Evolutionary conservation across 2,329 filamentous ascomycete genomes (phyloP).

Genomic region (Calonectria pauciramosa): DNA sequence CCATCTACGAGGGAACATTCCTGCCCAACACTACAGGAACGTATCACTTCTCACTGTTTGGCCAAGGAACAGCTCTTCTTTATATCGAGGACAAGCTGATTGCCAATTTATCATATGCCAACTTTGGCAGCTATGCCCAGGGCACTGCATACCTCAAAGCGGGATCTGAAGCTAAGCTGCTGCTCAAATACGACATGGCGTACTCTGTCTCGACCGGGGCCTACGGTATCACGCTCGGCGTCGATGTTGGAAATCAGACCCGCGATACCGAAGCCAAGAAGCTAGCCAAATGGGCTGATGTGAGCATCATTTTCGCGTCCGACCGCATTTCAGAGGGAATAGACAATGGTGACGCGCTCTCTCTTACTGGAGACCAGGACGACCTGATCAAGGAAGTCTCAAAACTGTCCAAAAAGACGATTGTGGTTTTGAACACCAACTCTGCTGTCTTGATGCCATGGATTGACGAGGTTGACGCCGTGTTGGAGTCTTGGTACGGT

Average conservation of each 20-base stretch:
- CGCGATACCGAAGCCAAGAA: background rate
- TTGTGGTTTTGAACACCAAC: background rate
- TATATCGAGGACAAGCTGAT: background rate
- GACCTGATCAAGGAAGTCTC: background rate
- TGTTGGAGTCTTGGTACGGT: background rate
- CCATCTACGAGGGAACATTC: background rate
- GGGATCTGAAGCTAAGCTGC: background rate
- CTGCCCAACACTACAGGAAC: background rate
- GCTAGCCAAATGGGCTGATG: background rate
- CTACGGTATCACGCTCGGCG: background rate
- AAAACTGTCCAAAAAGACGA: background rate
- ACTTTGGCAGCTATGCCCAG: conserved; percentile 3
- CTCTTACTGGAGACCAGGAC: background rate
- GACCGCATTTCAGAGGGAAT: background rate
- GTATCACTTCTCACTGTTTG: background rate
- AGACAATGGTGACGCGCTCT: background rate
- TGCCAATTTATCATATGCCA: background rate
- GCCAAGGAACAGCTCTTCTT: background rate
- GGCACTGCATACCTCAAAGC: background rate
- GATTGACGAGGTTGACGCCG: background rate
- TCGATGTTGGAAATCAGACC: background rate
- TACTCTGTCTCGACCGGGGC: background rate
- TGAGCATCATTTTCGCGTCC: background rate
- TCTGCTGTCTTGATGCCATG: background rate
- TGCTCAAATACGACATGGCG: background rate